phyloP scores from a whole-genome alignment of 306 rosid species.

The Trifolium fragiferum region DNA sequence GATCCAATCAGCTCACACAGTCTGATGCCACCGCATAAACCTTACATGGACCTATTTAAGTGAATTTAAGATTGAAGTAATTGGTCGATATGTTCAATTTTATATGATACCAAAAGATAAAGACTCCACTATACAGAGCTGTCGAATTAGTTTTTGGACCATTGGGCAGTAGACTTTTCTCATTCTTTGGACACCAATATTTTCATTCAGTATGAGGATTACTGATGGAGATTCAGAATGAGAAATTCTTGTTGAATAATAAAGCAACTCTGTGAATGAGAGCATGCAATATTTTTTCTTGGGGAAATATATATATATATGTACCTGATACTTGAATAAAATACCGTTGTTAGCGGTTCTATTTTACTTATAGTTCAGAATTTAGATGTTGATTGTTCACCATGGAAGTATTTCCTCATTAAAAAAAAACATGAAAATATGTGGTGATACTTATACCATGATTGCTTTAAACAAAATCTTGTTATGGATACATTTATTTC shows the following conservation, averaged over 20 bases:
- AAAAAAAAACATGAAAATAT: neutral
- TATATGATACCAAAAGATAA: conserved; percentile 27
- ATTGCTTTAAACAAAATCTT: conserved; percentile 24
- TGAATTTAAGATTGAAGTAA: conserved; percentile 39
- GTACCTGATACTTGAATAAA: conserved; percentile 21
- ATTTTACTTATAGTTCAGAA: neutral
- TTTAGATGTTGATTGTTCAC: conserved; percentile 21
- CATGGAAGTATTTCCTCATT: conserved; percentile 21
- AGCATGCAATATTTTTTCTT: neutral
- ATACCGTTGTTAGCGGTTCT: neutral
- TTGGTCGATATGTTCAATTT: conserved; percentile 31
- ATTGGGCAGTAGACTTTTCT: conserved; percentile 10
- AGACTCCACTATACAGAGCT: conserved; percentile 30
- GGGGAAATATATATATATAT: neutral
- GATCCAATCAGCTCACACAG: conserved; percentile 69
- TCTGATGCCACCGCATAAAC: conserved; percentile 44
- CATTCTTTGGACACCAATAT: conserved; percentile 33
- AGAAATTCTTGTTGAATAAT: conserved; percentile 33
- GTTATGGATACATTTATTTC: conserved; percentile 5
- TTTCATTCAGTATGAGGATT: conserved; percentile 20
- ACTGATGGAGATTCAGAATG: conserved; percentile 24
- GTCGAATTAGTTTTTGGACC: conserved; percentile 32
- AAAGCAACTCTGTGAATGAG: conserved; percentile 21
- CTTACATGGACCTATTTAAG: neutral
- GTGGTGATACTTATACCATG: conserved; percentile 2